These are phyloP conservation scores for Hymenoscyphus scutula DNA, from an alignment of 2,329 filamentous ascomycete genomes.

Conservation along the genomic window DNA sequence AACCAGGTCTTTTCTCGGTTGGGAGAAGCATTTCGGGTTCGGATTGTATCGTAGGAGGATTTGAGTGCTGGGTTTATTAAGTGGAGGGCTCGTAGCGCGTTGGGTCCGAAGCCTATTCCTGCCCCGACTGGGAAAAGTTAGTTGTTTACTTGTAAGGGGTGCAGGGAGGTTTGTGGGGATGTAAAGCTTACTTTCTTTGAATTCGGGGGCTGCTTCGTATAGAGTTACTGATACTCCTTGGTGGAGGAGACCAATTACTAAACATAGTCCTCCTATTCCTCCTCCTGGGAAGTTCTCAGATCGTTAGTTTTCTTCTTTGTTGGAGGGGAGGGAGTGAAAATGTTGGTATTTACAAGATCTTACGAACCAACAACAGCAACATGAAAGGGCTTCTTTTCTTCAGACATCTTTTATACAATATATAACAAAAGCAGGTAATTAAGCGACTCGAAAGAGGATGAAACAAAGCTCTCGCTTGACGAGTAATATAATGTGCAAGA, in stretches of 20 bases:
- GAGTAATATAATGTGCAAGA: too few species aligned
- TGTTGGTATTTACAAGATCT: not conserved
- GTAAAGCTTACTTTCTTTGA: slow-evolving; percentile 26
- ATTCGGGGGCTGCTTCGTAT: slow-evolving; percentile 34
- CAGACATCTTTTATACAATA: not conserved
- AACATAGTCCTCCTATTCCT: slow-evolving; percentile 34
- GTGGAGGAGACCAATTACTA: slow-evolving; percentile 33
- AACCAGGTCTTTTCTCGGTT: slow-evolving; percentile 32
- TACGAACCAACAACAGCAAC: slow-evolving; percentile 33
- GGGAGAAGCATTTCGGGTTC: slow-evolving; percentile 28
- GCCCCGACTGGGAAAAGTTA: slow-evolving; percentile 25
- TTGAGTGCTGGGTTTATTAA: slow-evolving; percentile 32
- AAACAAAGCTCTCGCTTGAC: not conserved
- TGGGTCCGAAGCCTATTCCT: slow-evolving; percentile 35
- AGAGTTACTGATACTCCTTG: slow-evolving; percentile 33
- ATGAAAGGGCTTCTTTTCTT: slow-evolving; percentile 30
- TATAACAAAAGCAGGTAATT: not conserved
- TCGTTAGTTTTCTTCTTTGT: too few species aligned
- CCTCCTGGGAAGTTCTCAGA: slow-evolving; percentile 23
- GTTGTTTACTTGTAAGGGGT: not conserved
- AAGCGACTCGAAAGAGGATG: not conserved
- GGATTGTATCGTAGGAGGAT: slow-evolving; percentile 27
- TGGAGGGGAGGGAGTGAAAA: too few species aligned
- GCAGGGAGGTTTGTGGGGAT: not conserved
- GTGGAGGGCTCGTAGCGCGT: slow-evolving; percentile 32